Base-by-base conservation (phyloP, 1,284 basidiomycete species). In the Ceratobasidium sp. region DNA sequence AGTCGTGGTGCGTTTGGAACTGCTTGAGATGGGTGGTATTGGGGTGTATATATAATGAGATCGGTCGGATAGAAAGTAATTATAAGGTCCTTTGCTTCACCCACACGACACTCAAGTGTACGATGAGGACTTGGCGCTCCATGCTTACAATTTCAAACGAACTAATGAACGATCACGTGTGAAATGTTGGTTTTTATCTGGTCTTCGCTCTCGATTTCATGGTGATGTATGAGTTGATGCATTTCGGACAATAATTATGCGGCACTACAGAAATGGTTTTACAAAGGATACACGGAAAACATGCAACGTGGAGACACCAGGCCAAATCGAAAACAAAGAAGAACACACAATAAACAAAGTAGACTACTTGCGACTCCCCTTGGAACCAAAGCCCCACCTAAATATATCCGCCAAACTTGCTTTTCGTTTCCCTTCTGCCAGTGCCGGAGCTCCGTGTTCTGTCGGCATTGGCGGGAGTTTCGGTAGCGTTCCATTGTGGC, bases 1-100 rank as follows among this genome's bases (percentile, higher is more conserved):
- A 87, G 84, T 75, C 89, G 88, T 77, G 84, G 84, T 64, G 79
- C 80, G 33, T 86, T 89, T 75, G 80, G 82, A 11, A 77, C 71
- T 16, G 27, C 42, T 59, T 49, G 41, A 59, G 21, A 27, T 41
- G 14, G 19, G 23, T 25, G 3, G 6, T 27, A 13, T 50, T 25
- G 6, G 11, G 11, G 14, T 50, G 23, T 50, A 23, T 39, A 56
- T 56, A 21, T 41, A 11, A 5, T 11, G 36, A 36, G 11, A 36
- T 36, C 33, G 11, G 33, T 36, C 11, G 5, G 4, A 36, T 36
- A 36, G 33, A 11, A 36, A 36, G 5, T 11, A 36, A 11, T 36
- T 36, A 36, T 36, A 11, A 36, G 4, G 33, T 11, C 33, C 11
- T 36, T 36, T 36, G n/a, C n/a, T n/a, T n/a, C n/a, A n/a, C n/a